These are phyloP conservation scores for Termitomyces sp. DNA, from an alignment of 768 basidiomycete genomes.

Conservation along the genomic window DNA sequence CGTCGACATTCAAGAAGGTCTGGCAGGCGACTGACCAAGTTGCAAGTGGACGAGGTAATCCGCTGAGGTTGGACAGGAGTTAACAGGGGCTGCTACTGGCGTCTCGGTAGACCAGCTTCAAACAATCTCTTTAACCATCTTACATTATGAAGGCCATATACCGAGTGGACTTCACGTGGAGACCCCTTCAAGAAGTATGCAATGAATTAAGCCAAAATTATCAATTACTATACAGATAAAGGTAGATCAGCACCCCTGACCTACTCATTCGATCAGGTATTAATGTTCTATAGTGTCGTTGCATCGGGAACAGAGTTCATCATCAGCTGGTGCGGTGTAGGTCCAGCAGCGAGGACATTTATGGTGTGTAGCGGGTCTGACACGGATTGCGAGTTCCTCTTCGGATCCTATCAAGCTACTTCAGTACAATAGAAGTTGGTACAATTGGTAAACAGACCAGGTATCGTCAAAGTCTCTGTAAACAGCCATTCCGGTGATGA, in stretches of 20 bases:
- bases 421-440: background rate
- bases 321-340: constrained; percentile 48
- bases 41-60: constrained; percentile 12
- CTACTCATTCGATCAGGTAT: background rate
- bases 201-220: background rate
- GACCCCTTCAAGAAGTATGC: background rate
- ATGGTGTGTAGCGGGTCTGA: constrained; percentile 53
- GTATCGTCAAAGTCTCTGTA: constrained; percentile 35
- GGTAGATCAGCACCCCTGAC: background rate
- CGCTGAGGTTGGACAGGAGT: background rate
- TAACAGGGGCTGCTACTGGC: background rate
- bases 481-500: constrained; percentile 48
- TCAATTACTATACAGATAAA: constrained; percentile 4
- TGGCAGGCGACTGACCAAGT: constrained; percentile 10
- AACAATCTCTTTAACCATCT: background rate
- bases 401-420: constrained; percentile 19
- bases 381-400: constrained; percentile 40
- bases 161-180: background rate
- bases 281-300: constrained; percentile 18
- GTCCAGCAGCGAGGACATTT: constrained; percentile 97
- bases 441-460: constrained; percentile 33
- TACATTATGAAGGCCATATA: background rate
- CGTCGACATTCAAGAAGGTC: constrained; percentile 10
- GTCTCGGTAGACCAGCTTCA: background rate
- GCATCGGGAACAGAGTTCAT: constrained; percentile 68